Evolutionary conservation across 2,329 filamentous ascomycete species (phyloP), one percentile per base, ranked within the genome.

Genomic region (Samsoniella hepiali): DNA sequence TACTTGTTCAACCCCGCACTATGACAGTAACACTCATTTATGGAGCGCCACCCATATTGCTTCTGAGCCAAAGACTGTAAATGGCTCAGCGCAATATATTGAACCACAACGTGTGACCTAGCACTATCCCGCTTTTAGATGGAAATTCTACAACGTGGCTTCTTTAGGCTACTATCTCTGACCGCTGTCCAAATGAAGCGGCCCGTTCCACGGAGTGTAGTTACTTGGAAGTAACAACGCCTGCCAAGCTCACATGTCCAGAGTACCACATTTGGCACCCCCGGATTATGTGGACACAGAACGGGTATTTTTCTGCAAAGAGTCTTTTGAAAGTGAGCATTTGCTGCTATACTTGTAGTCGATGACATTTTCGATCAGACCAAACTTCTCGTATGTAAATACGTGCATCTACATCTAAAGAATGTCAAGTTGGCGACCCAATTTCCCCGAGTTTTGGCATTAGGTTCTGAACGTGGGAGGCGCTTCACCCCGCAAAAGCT

Each of bases 221-320:
- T 29, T 5, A 7, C 8, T 45, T 15, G 51, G 22, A 56, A 42
- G 55, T 58, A 49, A 38, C 44, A 7, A 58, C 29, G 31, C 56
- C 44, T 60, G 58, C 47, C 58, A 60, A 53, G 47, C 36, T 60
- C 47, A 60, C 58, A 60, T 60, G 58, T 5, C 27, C 32, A 29
- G 15, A 44, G n/a, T 45, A 47, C 55, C 40, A 36, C 3, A 31
- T 34, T 22, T 22, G 10, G 31, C 8, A 3, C 22, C n/a, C 42
- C 13, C 13, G 22, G 27, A 51, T 9, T 60, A 34, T 17, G 58
- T 60, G 47, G 17, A 36, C 34, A 22, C 47, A 32, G 8, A 17
- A 49, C 22, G 29, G 31, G 27, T n/a, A 4, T 10, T 32, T 4
- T 44, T 34, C 22, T 56, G 10, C 38, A 42, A 44, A 3, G 15